phyloP scores from a whole-genome alignment of 2,329 filamentous ascomycete species.

The Metarhizium guizhouense region DNA sequence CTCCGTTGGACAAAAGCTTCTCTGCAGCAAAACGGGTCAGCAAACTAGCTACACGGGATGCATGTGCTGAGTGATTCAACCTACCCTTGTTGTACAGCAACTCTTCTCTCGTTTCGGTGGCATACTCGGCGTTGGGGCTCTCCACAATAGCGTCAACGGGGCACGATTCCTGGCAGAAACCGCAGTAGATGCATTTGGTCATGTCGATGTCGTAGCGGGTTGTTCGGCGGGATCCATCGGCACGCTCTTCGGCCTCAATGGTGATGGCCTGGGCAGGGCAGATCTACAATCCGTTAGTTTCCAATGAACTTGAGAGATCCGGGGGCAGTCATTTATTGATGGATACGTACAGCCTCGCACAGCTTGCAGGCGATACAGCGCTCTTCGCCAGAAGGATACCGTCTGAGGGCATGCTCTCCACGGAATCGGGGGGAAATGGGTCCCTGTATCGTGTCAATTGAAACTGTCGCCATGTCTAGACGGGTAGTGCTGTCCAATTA shows the following conservation, averaged over 20 bases:
- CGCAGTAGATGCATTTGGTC: conserved; percentile 99
- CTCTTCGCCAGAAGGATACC: conserved; percentile 96
- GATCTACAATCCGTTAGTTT: conserved; percentile 38
- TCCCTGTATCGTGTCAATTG: conserved; percentile 41
- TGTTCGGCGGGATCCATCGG: conserved; percentile 88
- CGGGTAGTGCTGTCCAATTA: background rate
- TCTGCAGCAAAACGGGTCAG: conserved; percentile 32
- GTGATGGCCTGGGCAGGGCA: conserved; percentile 98
- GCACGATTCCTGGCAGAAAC: conserved; percentile 98
- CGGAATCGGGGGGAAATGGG: conserved; percentile 97
- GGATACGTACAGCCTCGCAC: conserved; percentile 66
- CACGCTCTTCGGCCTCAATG: conserved; percentile 96
- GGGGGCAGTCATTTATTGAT: background rate
- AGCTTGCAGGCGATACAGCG: conserved; percentile 99
- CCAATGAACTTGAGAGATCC: background rate
- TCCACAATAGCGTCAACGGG: conserved; percentile 85
- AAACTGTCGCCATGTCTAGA: background rate
- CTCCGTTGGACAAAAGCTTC: conserved; percentile 80
- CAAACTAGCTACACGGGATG: background rate
- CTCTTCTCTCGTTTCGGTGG: conserved; percentile 72
- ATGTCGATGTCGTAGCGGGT: conserved; percentile 99
- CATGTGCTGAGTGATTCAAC: conserved; percentile 9
- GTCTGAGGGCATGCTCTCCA: conserved; percentile 91
- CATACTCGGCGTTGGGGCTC: conserved; percentile 54
- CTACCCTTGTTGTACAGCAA: conserved; percentile 86